Evolutionary conservation across 1,284 basidiomycete species (phyloP).

Genomic region (Microbotryum lychnidis-dioicae): DNA sequence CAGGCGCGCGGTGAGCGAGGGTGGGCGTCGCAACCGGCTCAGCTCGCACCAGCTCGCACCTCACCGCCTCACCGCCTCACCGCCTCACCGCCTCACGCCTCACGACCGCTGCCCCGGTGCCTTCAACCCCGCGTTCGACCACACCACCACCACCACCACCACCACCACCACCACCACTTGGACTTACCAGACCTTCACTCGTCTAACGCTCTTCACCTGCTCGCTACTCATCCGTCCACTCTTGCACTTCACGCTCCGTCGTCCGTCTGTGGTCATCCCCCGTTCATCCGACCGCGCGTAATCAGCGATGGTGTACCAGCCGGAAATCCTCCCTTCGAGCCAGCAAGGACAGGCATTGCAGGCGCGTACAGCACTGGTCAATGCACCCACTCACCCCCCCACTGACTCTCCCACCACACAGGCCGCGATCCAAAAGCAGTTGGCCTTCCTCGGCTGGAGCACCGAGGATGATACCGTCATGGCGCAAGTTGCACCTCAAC

Average conservation of each 20-base stretch:
- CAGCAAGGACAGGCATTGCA: conserved; percentile 30
- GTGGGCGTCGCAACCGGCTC: no score
- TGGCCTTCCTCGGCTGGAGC: conserved; percentile 64
- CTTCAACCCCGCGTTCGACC: no score
- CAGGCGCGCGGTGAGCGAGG: no score
- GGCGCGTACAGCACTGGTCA: conserved; percentile 6
- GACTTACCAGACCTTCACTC: no score
- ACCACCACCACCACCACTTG: no score
- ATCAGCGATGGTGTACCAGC: not conserved
- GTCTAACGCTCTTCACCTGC: not conserved
- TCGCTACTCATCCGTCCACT: not conserved
- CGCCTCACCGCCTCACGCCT: no score
- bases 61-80: no score
- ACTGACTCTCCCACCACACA: conserved; percentile 36
- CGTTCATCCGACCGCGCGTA: not conserved
- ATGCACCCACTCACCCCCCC: not conserved
- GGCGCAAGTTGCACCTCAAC: conserved; percentile 38
- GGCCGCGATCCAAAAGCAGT: conserved; percentile 73
- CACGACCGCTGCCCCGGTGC: no score
- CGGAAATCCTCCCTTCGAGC: conserved; percentile 25
- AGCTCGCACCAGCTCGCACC: no score
- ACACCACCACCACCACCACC: no score
- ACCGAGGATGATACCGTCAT: conserved; percentile 72
- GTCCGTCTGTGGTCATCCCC: not conserved
- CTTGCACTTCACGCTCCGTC: not conserved